Conservation (phyloP, 2,329 filamentous ascomycete species). For the Dothideomycetidae sp. region DNA sequence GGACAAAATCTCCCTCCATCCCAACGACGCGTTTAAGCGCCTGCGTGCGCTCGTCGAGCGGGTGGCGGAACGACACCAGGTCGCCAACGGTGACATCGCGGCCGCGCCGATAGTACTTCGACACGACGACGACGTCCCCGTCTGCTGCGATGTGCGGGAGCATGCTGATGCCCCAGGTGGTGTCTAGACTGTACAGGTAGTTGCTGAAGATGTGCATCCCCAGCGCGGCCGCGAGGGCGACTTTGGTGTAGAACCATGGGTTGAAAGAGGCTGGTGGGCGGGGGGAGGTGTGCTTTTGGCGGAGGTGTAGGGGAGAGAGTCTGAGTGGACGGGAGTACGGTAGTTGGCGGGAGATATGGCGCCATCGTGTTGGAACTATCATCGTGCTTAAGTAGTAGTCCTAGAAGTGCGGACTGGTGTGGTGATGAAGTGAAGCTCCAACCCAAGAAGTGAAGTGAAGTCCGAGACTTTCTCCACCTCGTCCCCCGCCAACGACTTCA, state of each 20-base stretch:
- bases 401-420: no score
- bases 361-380: no score
- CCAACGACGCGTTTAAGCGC: constrained; percentile 63
- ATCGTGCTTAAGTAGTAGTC: no score
- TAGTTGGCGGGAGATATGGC: neutral
- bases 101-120: constrained; percentile 54
- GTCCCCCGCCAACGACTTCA: no score
- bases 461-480: no score
- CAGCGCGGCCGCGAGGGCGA: constrained; percentile 9
- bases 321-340: neutral
- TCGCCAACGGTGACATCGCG: constrained; percentile 62
- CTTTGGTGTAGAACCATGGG: constrained; percentile 2
- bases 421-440: no score
- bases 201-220: constrained; percentile 23
- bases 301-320: neutral
- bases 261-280: neutral
- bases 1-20: constrained; percentile 52
- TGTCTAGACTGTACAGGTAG: constrained; percentile 47
- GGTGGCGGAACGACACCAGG: constrained; percentile 64
- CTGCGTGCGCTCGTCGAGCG: constrained; percentile 36
- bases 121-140: constrained; percentile 56
- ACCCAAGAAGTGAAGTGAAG: no score
- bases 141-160: constrained; percentile 61
- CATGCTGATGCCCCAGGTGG: constrained; percentile 68
- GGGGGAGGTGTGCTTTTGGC: no score